Base-by-base conservation (phyloP, 495 filamentous ascomycete genomes). In the Aspergillus egyptiacus region DNA sequence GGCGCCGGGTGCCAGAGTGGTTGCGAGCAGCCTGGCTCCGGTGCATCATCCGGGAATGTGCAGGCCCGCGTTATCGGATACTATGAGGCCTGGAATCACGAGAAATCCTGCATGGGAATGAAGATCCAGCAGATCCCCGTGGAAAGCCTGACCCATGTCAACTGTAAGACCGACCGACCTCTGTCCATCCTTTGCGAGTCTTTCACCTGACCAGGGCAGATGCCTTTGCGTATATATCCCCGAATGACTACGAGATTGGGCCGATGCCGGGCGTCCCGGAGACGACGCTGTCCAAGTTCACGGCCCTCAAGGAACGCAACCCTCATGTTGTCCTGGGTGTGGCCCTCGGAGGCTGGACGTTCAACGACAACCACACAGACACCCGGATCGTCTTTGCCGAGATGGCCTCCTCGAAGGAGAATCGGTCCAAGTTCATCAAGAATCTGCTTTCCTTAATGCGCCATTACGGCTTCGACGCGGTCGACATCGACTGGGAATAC, bases 391-490 rank as follows among this genome's bases (percentile, higher is more conserved):
- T 13, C 18, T 30, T 58, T 14, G 39, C 48, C 8, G 67, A 69
- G 47, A 44, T 61, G 6, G 41, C 47, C 15, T 34, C 36, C 6
- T 50, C 48, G 4, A 6, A 33, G 0, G 45, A 10, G 1, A 69
- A 65, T 14, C 67, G 66, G 7, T n/a, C 34, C 1, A 55, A 32
- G 3, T 81, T 81, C 42, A 59, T 73, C 24, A 34, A 28, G 0
- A 60, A 61, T 6, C 43, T 80, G 0, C 35, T 53, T 1, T 23
- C 14, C 1, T 76, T 71, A 46, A 69, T 76, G 65, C 35, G 58
- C 1, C 38, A 56, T 22, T 73, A 71, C 37, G 71, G 60, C 2
- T 77, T 79, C 44, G 70, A 81, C 39, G 78, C 76, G 4, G 64
- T 78, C 7, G 76, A 80, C 46, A 33, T 79, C 32, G 63, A 67